These are phyloP conservation scores for Auriscalpium orientale DNA, from an alignment of 768 basidiomycete genomes.

Conservation along the genomic window DNA sequence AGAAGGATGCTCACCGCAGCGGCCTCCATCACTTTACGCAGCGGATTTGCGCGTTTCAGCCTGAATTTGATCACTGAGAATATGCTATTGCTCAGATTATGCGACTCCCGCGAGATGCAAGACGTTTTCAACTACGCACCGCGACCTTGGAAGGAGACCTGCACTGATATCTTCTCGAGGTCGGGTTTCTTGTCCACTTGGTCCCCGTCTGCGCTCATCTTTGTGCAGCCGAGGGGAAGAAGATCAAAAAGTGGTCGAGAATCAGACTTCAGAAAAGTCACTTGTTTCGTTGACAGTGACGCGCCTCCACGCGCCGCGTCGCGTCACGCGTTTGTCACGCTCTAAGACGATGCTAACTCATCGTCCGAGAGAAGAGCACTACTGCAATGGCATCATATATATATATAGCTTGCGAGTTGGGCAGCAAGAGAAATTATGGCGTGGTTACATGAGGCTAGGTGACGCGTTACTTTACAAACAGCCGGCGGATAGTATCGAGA, in stretches of 20 bases:
- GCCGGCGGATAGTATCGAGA: no score
- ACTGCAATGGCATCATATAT: no score
- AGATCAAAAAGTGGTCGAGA: background rate
- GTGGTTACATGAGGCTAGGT: no score
- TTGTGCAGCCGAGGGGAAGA: no score
- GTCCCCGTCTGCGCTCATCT: background rate
- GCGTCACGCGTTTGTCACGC: constrained; percentile 1
- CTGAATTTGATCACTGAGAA: background rate
- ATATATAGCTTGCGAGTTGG: no score
- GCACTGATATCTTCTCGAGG: background rate
- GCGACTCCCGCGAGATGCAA: background rate
- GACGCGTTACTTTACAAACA: no score
- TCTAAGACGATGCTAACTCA: background rate
- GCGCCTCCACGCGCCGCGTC: background rate
- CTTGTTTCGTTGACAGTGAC: background rate
- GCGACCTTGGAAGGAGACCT: background rate
- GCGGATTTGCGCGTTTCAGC: background rate
- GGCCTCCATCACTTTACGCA: background rate
- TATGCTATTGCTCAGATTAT: background rate
- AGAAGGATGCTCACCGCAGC: background rate
- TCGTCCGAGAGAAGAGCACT: no score
- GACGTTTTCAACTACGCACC: background rate
- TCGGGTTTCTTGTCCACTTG: background rate
- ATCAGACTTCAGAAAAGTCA: background rate
- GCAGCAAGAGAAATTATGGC: no score